Evolutionary conservation across 805 yeast genomes (phyloP), one percentile per base, ranked within the genome.

Genomic region (Spathaspora passalidarum): DNA sequence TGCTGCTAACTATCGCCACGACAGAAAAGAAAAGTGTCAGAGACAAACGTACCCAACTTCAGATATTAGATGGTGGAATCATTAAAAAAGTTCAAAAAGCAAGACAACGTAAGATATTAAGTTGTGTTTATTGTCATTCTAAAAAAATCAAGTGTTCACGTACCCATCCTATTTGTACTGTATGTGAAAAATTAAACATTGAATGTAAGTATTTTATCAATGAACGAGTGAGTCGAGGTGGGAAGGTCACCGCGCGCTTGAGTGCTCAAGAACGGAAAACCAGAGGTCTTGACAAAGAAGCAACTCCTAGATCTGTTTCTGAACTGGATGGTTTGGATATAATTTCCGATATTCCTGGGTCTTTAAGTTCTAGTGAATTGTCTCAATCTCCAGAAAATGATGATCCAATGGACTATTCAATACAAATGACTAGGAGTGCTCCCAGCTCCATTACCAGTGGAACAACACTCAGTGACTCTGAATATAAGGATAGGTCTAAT

Each of bases 141-240:
- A 80, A 79, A 60, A 82, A 82, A 62, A 75, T 81, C 48, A 80
- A 79, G 52, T 83, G 88, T 59, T 77, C 80, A n/a, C 72, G 82
- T 48, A 73, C 69, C 35, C 74, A 71, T 36, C 88, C 87, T 1
- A 63, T 75, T 13, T 84, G 88, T 56, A 64, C 69, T 21, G 73
- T 73, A 50, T 83, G 88, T 61, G 63, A 66, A 14, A 76, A 72
- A 46, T 61, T 73, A 41, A 69, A 69, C 2, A 53, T 70, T 34
- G 74, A 68, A 29, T 81, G 87, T 60, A 72, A 72, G 50, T 80
- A 80, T 56, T 81, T 80, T 53, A 72, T 75, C 39, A 81, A 81
- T 53, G 83, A 81, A 49, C 56, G 85, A 39, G 77, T 80, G 26
- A 73, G 76, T 46, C 56, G 78, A 45, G 75, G 76, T 13, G 73